These are phyloP conservation scores for Massariosphaeria phaeospora DNA, from an alignment of 495 filamentous ascomycete species.

Conservation along the genomic window DNA sequence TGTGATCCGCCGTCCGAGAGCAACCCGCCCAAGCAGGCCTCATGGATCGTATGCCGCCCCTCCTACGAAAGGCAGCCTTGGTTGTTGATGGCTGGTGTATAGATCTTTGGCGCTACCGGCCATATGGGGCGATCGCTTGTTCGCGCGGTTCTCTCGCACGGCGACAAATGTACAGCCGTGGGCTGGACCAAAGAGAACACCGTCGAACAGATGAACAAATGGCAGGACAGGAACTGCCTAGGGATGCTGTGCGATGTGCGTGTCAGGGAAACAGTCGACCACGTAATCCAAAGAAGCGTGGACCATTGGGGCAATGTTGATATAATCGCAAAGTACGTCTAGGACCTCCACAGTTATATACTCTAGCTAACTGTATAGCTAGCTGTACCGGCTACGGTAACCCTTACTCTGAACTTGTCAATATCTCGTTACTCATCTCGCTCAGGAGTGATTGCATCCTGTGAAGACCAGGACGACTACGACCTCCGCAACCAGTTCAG, in stretches of 20 bases:
- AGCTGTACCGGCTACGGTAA: constrained; percentile 66
- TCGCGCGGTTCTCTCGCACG: constrained; percentile 69
- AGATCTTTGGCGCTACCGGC: constrained; percentile 92
- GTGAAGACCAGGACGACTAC: constrained; percentile 93
- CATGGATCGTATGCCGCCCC: constrained; percentile 36
- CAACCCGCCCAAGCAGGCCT: constrained; percentile 34
- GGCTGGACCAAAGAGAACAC: constrained; percentile 79
- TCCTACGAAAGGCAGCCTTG: not conserved
- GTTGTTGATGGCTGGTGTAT: not conserved
- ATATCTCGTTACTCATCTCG: not conserved
- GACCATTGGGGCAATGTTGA: constrained; percentile 76
- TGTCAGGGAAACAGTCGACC: constrained; percentile 67
- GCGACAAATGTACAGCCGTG: constrained; percentile 83
- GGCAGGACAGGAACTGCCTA: constrained; percentile 61
- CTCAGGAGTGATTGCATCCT: constrained; percentile 84
- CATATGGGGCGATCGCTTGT: constrained; percentile 92
- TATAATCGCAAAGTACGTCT: constrained; percentile 68
- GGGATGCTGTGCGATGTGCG: constrained; percentile 87
- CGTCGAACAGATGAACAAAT: constrained; percentile 62
- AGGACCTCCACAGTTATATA: not conserved
- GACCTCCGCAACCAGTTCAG: constrained; percentile 95
- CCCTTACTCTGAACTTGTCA: not conserved
- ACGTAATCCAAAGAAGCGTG: constrained; percentile 63
- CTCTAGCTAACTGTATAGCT: not conserved
- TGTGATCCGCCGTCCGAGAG: constrained; percentile 37